A percentile compares a stretch with the other conserved stretches of the same genome.
phyloP scores from a whole-genome alignment of 257 asterid species.

The Gentiana macrophylla region DNA sequence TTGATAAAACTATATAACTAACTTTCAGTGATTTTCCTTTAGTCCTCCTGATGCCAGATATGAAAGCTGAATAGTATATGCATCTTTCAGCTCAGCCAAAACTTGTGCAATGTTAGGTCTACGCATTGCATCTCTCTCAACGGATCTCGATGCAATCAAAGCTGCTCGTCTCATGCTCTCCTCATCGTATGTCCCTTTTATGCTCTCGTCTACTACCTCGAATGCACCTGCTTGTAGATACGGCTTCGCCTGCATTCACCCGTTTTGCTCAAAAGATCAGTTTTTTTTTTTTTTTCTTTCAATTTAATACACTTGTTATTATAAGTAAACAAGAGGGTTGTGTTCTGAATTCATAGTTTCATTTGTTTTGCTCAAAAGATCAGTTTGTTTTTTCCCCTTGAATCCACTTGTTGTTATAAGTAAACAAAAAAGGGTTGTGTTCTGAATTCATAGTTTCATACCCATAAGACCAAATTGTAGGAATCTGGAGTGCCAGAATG shows the following conservation, averaged over 20 bases:
- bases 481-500: conserved; percentile 93
- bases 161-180: conserved; percentile 88
- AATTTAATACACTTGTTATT: no score
- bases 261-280: no score
- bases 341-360: background rate
- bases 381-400: no score
- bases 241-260: conserved; percentile 76
- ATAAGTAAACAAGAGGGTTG: background rate
- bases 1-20: no score
- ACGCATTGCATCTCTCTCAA: conserved; percentile 71
- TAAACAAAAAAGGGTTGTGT: background rate
- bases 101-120: conserved; percentile 72
- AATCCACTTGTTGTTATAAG: background rate
- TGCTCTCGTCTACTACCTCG: conserved; percentile 81
- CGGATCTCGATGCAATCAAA: conserved; percentile 74
- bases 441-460: conserved; percentile 13
- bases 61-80: conserved; percentile 68
- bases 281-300: no score
- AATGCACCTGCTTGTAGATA: conserved; percentile 91
- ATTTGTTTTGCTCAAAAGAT: no score
- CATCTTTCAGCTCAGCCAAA: conserved; percentile 67
- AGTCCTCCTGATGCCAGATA: conserved; percentile 53
- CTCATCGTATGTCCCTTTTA: conserved; percentile 58
- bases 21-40: conserved; percentile 18
- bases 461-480: conserved; percentile 85